Evolutionary conservation across 495 filamentous ascomycete genomes (phyloP).

Genomic region (Thozetella sp.): DNA sequence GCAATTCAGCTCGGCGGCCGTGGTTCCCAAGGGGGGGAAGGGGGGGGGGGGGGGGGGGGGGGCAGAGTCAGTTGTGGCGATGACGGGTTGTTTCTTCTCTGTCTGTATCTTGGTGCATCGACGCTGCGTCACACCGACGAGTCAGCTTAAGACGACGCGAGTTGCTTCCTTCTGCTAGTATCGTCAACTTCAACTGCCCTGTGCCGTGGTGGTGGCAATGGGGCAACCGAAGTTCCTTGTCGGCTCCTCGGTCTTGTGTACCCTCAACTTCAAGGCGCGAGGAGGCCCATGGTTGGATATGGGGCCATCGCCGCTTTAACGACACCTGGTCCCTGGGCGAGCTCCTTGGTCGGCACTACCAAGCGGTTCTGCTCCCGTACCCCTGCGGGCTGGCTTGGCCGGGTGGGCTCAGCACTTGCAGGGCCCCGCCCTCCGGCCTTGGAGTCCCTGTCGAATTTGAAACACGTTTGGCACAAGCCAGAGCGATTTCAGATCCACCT

Average conservation of each 20-base stretch:
- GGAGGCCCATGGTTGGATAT: no score
- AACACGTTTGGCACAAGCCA: constrained; percentile 3
- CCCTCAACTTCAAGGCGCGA: no score
- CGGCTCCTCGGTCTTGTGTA: no score
- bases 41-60: no score
- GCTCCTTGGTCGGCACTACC: neutral
- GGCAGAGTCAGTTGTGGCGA: neutral
- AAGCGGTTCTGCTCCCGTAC: neutral
- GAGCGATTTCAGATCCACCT: constrained; percentile 1
- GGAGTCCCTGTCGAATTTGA: neutral
- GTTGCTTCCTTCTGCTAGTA: neutral
- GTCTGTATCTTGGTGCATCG: no score
- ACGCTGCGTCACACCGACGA: neutral
- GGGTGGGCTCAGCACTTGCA: neutral
- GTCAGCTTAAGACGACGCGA: neutral
- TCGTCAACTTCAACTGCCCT: neutral
- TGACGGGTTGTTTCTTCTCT: neutral
- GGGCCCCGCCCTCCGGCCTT: neutral
- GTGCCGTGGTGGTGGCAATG: no score
- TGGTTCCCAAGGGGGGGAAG: no score
- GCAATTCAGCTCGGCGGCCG: no score
- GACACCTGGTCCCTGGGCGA: neutral
- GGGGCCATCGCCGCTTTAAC: neutral
- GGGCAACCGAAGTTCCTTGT: no score
- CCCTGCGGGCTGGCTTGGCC: neutral